These are phyloP conservation scores for Fusarium sororula DNA, from an alignment of 2,329 filamentous ascomycete genomes.

Conservation along the genomic window DNA sequence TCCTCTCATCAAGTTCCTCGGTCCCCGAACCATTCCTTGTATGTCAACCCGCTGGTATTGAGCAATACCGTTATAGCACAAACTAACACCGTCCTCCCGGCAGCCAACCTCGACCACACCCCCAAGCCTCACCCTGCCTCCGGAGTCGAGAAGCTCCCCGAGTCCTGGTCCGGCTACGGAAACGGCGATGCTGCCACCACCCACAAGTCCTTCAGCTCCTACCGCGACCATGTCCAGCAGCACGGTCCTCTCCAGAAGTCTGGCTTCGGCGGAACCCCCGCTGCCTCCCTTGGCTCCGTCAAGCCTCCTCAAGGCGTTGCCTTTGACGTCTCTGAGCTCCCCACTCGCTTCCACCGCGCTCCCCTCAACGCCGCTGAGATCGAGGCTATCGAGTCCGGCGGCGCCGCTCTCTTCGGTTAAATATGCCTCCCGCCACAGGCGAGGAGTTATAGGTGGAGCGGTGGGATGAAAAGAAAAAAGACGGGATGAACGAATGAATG, in stretches of 20 bases:
- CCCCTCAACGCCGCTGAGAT: constrained; percentile 85
- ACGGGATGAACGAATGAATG: constrained; percentile 35
- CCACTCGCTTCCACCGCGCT: constrained; percentile 80
- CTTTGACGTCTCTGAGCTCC: constrained; percentile 91
- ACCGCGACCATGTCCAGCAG: constrained; percentile 81
- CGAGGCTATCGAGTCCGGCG: constrained; percentile 93
- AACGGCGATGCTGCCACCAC: constrained; percentile 49
- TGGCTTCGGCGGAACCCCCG: constrained; percentile 70
- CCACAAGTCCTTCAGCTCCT: constrained; percentile 75
- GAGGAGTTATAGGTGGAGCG: constrained; percentile 37
- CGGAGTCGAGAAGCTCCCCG: constrained; percentile 70
- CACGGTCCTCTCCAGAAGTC: constrained; percentile 76
- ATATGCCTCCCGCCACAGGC: constrained; percentile 17
- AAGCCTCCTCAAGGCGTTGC: constrained; percentile 75
- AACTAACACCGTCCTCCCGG: constrained; percentile 27
- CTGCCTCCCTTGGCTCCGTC: constrained; percentile 77
- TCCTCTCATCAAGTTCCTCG: constrained; percentile 70
- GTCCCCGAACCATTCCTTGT: constrained; percentile 68
- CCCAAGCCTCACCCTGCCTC: constrained; percentile 78
- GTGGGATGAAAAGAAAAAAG: constrained; percentile 19
- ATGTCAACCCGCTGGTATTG: constrained; percentile 42
- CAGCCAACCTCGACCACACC: constrained; percentile 77
- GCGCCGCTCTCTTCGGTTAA: constrained; percentile 69
- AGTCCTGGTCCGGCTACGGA: constrained; percentile 54
- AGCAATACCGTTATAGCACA: background rate